Evolutionary conservation across 495 filamentous ascomycete genomes (phyloP), one percentile per base, ranked within the genome.

Genomic region (Extremus antarcticus): DNA sequence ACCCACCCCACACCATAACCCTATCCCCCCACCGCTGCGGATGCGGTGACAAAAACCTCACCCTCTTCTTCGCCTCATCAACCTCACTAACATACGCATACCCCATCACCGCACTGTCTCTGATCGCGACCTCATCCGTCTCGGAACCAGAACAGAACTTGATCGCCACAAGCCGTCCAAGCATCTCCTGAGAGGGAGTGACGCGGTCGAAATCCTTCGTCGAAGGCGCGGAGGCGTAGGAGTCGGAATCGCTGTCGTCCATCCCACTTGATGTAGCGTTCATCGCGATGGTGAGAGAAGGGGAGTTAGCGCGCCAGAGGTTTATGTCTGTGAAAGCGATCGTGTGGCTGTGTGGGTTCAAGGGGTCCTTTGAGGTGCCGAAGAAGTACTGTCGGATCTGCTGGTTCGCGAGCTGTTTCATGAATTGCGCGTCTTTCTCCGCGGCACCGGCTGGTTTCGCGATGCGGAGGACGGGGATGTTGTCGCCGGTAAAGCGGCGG

Each of bases 371-470:
- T 65, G 76, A 58, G 56, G 84, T 83, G 2, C 92, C 92, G 67
- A 96, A 97, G 74, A 97, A 99, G 68, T 97, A 99, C 54, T 90
- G 81, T 51, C 83, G 83, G 17, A 96, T 89, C 25, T 85, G 80
- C 0, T 82, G 80, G 56, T 91, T 85, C 23, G 82, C 75, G 2
- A 79, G 68, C 25, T 78, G 74, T 54, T 84, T 85, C 73, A 89
- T 78, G 66, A 86, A 96, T 0, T 73, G 67, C 13, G 80, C 78
- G 57, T 94, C 88, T 39, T 89, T 77, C 59, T 90, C 83, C 13
- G 89, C 88, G 49, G 87, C 90, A 4, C 92, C 92, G 16, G 89
- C 89, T 0, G 88, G 92, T 67, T 91, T 94, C 43, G 87, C 80
- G 7, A 98, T 74, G 50, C 83, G 83, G 50, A 95, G 71, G 24